Evolutionary conservation across 108 stramenopile genomes (phyloP), one percentile per base, ranked within the genome.

Genomic region (Skeletonema menzelii): DNA sequence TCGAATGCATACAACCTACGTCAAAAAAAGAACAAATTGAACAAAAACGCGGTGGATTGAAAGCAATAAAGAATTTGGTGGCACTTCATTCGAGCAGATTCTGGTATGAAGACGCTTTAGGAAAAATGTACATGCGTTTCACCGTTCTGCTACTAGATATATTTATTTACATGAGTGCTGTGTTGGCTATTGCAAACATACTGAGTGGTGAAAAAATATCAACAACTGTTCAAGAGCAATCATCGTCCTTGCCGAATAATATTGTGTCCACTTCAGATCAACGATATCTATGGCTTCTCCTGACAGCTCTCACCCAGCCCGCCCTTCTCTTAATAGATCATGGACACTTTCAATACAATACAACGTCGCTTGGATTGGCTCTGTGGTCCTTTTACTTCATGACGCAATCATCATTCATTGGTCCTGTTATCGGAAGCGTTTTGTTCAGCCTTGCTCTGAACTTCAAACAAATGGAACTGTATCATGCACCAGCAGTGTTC

Each of bases 331-430:
- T 98, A 53, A 90, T 98, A 53, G 97, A 98, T 78, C 96, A 98
- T 73, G 97, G 97, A 24, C 97, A 98, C 76, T 98, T 98, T 80
- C 97, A 98, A 82, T 98, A 98, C 89, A 98, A 98, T 76, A 85
- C 88, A 15, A 84, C 93, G 6, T 92, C 95, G 13, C 69, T 98
- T 26, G 97, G 95, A 49, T 72, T 97, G 10, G 87, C 92, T 12
- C 57, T 96, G 57, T 87, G 86, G 78, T 74, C 85, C 2, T 89
- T 91, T 77, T 70, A 80, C 37, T 84, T 69, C 66, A 87, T 91
- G 75, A 82, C 85, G 11, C 13, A 66, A 46, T 65, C 57, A 72
- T 86, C 61, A n/a, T 55, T 63, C 20, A 63, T 57, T 20, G 40
- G 65, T 56, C 89, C 87, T 42, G 56, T 96, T 8, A 0, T 84